Evolutionary conservation across 2,329 filamentous ascomycete genomes (phyloP), one percentile per base, ranked within the genome.

Genomic region (Pezicula neosporulosa): DNA sequence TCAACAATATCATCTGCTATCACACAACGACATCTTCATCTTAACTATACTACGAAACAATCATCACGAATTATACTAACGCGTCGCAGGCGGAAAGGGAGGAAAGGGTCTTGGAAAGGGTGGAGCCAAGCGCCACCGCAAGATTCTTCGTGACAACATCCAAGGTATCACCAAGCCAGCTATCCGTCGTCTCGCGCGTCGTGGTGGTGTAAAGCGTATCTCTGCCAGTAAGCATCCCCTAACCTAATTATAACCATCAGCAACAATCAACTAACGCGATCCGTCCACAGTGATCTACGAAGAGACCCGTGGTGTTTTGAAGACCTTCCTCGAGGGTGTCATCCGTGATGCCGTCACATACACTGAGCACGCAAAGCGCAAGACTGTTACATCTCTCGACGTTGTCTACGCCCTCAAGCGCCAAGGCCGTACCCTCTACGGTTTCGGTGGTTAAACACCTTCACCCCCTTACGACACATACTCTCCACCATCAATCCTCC

Each of bases 151-250:
- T 78, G 92, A 96, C 88, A 97, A 96, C 89, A 97, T 97, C 72
- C 92, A 97, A 81, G 92, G 92, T 79, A 97, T 97, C 72, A 97
- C 92, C 71, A 97, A 97, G 89, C 92, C 92, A 68, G 92, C 92
- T 68, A 97, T 97, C 77, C 88, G 92, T 70, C 92, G 92, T 95
- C 91, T 97, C 73, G 92, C 92, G 62, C 92, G 92, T 79, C 91
- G 92, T 94, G 92, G 92, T 77, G 92, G 92, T 92, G 92, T 97
- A 83, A 97, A 97, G 90, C 92, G 92, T 96, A 97, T 97, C 70
- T 96, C 91, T 69, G 92, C 92, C 73, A 95, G 86, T 89, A 83
- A 73, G 58, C 60, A 42, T 15, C 36, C 18, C 39, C 16, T 27
- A 49, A 44, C 46, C 27, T 18, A 15, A n/a, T 16, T 13, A 35